These are phyloP conservation scores for Blastocystis sp. DNA, from an alignment of 352 stramenopile genomes.

Conservation along the genomic window DNA sequence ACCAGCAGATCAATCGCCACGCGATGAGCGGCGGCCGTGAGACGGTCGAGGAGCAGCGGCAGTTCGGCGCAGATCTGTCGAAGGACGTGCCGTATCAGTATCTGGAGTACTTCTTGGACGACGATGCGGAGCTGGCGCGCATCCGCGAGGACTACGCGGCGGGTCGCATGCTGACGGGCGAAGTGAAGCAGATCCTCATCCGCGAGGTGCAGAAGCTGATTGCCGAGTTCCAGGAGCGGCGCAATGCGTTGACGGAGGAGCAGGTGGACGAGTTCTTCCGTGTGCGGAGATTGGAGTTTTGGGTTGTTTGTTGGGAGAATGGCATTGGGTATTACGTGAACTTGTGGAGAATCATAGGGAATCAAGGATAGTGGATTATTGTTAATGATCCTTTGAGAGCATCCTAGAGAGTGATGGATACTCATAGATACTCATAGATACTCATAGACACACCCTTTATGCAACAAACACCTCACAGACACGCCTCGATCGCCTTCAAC, in stretches of 20 bases:
- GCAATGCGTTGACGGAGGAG: slow-evolving; percentile 82
- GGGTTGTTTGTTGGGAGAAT: slow-evolving; percentile 7
- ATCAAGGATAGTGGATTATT: background rate
- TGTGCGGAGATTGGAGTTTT: slow-evolving; percentile 79
- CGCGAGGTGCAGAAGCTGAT: slow-evolving; percentile 80
- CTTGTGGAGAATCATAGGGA: too few relatives aligned
- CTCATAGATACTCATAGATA: too few relatives aligned
- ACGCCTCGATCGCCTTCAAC: background rate
- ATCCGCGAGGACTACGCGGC: slow-evolving; percentile 86
- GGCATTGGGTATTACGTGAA: too few relatives aligned
- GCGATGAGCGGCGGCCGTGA: slow-evolving; percentile 83
- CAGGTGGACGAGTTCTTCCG: slow-evolving; percentile 90
- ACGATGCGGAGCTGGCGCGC: slow-evolving; percentile 84
- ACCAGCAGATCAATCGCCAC: slow-evolving; percentile 71
- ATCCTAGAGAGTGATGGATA: background rate
- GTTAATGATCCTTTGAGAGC: background rate
- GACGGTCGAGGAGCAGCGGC: slow-evolving; percentile 91
- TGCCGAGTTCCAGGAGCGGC: slow-evolving; percentile 80
- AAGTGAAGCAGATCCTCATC: slow-evolving; percentile 93
- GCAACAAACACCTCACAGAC: slow-evolving; percentile 1
- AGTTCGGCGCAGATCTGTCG: slow-evolving; percentile 92
- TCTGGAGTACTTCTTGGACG: slow-evolving; percentile 95
- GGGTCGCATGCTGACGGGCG: slow-evolving; percentile 81
- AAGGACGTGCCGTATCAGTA: slow-evolving; percentile 97
- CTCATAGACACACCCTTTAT: too few relatives aligned